phyloP scores from a whole-genome alignment of 108 stramenopile genomes.

The Nitzschia sp. region DNA sequence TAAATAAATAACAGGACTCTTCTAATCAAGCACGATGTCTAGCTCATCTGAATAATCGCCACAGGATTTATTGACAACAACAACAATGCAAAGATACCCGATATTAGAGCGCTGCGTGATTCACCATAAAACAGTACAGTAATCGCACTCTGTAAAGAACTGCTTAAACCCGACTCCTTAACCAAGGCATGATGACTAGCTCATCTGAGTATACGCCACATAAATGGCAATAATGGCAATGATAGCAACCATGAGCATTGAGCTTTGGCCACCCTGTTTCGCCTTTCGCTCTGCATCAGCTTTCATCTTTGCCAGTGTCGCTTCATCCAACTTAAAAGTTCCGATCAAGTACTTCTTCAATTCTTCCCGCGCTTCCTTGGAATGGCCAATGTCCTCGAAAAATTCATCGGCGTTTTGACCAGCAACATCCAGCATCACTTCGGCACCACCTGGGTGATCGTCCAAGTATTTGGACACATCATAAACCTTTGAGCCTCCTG shows the following conservation, averaged over 20 bases:
- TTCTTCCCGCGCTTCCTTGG: constrained; percentile 88
- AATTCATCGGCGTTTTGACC: constrained; percentile 95
- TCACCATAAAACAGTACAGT: not conserved
- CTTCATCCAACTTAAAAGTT: constrained; percentile 68
- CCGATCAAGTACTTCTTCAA: constrained; percentile 83
- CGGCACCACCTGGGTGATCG: constrained; percentile 96
- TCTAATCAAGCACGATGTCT: too few relatives aligned
- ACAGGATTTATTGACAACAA: not conserved
- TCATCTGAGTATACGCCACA: constrained; percentile 43
- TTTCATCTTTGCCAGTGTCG: constrained; percentile 65
- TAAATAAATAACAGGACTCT: too few relatives aligned
- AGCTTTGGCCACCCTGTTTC: constrained; percentile 10
- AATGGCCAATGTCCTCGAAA: constrained; percentile 98
- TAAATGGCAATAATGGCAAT: constrained; percentile 47
- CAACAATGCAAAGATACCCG: not conserved
- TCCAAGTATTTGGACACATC: constrained; percentile 96
- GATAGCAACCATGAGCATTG: constrained; percentile 28
- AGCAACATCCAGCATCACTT: constrained; percentile 91
- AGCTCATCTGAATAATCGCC: too few relatives aligned
- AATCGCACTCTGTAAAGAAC: too few relatives aligned
- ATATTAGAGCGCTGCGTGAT: too few relatives aligned
- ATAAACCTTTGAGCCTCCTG: constrained; percentile 95
- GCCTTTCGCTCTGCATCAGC: constrained; percentile 55
- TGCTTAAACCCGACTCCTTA: too few relatives aligned
- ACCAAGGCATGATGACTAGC: too few relatives aligned